Percentiles rank a stretch among this genome's conserved stretches.
Evolutionary conservation across 345 rosid genomes (phyloP).

Genomic region (Populus tremula): DNA sequence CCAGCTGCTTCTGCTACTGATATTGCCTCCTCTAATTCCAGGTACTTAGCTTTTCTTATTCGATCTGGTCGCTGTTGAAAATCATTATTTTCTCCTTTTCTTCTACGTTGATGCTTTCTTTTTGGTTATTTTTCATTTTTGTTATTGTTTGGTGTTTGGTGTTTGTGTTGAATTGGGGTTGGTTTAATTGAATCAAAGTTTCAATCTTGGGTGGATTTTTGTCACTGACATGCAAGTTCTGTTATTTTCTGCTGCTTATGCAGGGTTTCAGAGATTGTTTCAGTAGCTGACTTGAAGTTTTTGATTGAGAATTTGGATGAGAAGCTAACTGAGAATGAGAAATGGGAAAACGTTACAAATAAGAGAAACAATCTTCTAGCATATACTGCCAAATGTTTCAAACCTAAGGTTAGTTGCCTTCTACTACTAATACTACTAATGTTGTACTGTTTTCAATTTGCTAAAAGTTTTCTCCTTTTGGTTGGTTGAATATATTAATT

Average conservation of each 20-base stretch:
- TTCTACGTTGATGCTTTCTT: no score
- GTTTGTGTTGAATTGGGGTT: no score
- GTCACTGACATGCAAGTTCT: not conserved
- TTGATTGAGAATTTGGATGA: constrained; percentile 57
- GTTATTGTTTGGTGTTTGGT: no score
- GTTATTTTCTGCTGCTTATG: constrained; percentile 16
- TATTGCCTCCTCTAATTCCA: not conserved
- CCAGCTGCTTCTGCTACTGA: not conserved
- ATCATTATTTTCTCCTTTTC: no score
- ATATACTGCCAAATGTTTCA: constrained; percentile 70
- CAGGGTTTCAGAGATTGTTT: constrained; percentile 47
- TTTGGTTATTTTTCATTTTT: no score
- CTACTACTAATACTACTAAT: no score
- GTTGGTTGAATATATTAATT: not conserved
- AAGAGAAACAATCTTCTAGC: constrained; percentile 52
- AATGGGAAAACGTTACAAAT: constrained; percentile 60
- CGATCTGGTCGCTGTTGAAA: no score
- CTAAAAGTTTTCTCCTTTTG: not conserved
- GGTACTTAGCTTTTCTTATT: not conserved
- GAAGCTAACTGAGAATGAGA: constrained; percentile 31
- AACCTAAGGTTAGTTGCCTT: constrained; percentile 45
- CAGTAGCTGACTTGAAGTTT: constrained; percentile 63
- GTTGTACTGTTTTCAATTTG: not conserved
- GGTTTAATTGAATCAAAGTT: no score
- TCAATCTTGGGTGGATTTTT: not conserved